A percentile compares a stretch with the other conserved stretches of the same genome.
Conservation (phyloP, 1,139 yeast species). For the Blastobotrys aristatus region DNA sequence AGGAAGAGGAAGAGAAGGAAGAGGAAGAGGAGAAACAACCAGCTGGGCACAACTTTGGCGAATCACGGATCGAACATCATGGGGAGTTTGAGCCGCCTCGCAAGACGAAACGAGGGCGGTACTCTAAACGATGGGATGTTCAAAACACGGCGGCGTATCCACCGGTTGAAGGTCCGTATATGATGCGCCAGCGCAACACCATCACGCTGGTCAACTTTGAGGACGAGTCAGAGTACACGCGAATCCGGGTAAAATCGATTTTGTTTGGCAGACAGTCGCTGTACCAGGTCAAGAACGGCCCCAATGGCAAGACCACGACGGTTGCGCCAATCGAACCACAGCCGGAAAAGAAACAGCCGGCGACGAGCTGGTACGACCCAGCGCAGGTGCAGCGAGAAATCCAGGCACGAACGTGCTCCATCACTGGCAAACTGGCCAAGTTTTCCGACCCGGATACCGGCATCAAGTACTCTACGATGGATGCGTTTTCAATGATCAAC, state of each 20-base stretch:
- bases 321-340: slow-evolving; percentile 1
- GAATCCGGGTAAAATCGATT: slow-evolving; percentile 40
- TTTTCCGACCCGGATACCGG: slow-evolving; percentile 82
- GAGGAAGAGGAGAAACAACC: background rate
- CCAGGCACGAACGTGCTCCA: slow-evolving; percentile 48
- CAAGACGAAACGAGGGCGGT: slow-evolving; percentile 2
- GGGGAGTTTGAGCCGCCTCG: slow-evolving; percentile 1
- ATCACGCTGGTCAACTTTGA: slow-evolving; percentile 30
- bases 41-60: slow-evolving; percentile 5
- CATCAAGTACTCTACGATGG: slow-evolving; percentile 79
- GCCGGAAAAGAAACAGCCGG: slow-evolving; percentile 7
- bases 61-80: slow-evolving; percentile 5
- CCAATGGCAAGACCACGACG: background rate
- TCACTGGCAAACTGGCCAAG: slow-evolving; percentile 73
- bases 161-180: slow-evolving; percentile 28
- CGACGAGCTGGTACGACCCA: slow-evolving; percentile 11
- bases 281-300: background rate
- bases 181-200: slow-evolving; percentile 12
- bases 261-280: slow-evolving; percentile 58
- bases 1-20: background rate
- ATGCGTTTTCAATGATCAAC: slow-evolving; percentile 66
- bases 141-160: slow-evolving; percentile 6
- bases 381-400: slow-evolving; percentile 4
- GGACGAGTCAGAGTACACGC: slow-evolving; percentile 25
- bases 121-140: background rate